phyloP scores from a whole-genome alignment of 768 basidiomycete species.

The Rhizopogon roseolus region DNA sequence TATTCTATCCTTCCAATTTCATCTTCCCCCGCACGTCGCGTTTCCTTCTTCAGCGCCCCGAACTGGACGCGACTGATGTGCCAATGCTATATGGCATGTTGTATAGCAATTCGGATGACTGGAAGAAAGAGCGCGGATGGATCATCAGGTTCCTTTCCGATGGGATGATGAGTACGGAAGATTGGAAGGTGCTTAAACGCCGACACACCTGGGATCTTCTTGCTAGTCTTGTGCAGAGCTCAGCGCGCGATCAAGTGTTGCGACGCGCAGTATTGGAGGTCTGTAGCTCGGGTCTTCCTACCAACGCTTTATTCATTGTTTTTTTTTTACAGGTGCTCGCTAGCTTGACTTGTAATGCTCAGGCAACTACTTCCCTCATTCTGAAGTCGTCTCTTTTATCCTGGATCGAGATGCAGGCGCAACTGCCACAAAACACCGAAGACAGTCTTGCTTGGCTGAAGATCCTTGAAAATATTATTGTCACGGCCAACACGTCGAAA shows the following conservation, averaged over 20 bases:
- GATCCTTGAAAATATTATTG: constrained; percentile 59
- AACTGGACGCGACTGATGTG: constrained; percentile 76
- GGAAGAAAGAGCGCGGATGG: constrained; percentile 89
- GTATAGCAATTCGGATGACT: constrained; percentile 73
- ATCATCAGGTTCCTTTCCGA: constrained; percentile 80
- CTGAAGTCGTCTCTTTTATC: constrained; percentile 67
- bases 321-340: constrained; percentile 57
- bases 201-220: constrained; percentile 88
- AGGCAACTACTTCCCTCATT: constrained; percentile 67
- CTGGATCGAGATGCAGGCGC: constrained; percentile 80
- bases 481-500: constrained; percentile 44
- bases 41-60: constrained; percentile 87
- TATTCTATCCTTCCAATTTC: constrained; percentile 86
- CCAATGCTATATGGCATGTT: constrained; percentile 89
- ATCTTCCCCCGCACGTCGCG: constrained; percentile 83
- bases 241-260: constrained; percentile 44
- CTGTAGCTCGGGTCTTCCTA: constrained; percentile 11
- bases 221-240: constrained; percentile 75
- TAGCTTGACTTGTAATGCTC: constrained; percentile 63
- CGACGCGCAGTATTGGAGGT: constrained; percentile 68
- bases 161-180: constrained; percentile 67
- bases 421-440: constrained; percentile 25
- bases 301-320: neutral
- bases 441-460: constrained; percentile 53
- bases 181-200: constrained; percentile 78